Evolutionary conservation across 805 yeast genomes (phyloP).

Genomic region (Blastobotrys chiropterorum): DNA sequence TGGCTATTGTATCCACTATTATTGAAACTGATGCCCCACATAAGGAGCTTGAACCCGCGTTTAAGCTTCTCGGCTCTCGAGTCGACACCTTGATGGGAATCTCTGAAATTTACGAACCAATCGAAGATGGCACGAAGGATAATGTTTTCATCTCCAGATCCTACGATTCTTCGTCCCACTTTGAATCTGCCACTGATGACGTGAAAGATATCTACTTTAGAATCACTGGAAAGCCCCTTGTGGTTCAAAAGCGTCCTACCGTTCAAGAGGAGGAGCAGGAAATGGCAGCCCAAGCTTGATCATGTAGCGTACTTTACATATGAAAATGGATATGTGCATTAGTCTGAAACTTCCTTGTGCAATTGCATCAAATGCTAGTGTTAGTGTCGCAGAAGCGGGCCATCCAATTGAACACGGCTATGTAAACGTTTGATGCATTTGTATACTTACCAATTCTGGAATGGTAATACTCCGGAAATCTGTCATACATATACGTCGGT

Average conservation of each 20-base stretch:
- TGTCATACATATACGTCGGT: no score
- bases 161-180: constrained; percentile 92
- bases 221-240: constrained; percentile 87
- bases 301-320: background rate
- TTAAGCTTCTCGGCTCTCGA: constrained; percentile 73
- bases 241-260: constrained; percentile 66
- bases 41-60: constrained; percentile 87
- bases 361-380: no score
- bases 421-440: no score
- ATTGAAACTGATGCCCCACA: constrained; percentile 93
- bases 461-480: no score
- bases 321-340: background rate
- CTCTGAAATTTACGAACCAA: constrained; percentile 84
- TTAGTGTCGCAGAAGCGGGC: no score
- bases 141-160: constrained; percentile 79
- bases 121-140: constrained; percentile 72
- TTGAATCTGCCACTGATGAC: constrained; percentile 94
- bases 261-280: constrained; percentile 51
- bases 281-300: background rate
- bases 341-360: no score
- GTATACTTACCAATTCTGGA: no score
- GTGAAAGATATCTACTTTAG: constrained; percentile 90
- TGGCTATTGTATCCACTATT: constrained; percentile 91
- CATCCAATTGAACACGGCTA: no score
- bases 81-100: constrained; percentile 90